These are phyloP conservation scores for Colletotrichum lentis DNA, from an alignment of 2,329 filamentous ascomycete species.

Conservation along the genomic window DNA sequence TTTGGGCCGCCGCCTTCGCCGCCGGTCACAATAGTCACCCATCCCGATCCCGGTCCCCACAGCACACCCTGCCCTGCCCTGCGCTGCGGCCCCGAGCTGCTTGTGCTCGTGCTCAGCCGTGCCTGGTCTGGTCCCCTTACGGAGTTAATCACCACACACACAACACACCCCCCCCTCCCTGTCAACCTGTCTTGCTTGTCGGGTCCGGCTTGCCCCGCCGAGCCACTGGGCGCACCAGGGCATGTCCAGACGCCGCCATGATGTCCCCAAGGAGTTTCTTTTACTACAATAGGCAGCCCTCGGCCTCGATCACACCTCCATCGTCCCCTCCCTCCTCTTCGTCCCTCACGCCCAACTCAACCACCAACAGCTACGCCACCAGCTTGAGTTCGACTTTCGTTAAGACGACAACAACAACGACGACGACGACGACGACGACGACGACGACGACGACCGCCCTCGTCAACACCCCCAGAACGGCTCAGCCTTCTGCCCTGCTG, in stretches of 20 bases:
- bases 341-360: slow-evolving; percentile 20
- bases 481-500: slow-evolving; percentile 34
- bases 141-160: too few relatives aligned
- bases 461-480: slow-evolving; percentile 32
- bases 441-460: neutral
- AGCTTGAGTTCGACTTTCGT: slow-evolving; percentile 8
- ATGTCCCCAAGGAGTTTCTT: slow-evolving; percentile 41
- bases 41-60: neutral
- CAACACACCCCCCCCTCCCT: slow-evolving; percentile 27
- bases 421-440: too few relatives aligned
- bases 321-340: slow-evolving; percentile 16
- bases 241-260: slow-evolving; percentile 38
- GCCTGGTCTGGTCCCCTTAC: slow-evolving; percentile 33
- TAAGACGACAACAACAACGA: slow-evolving; percentile 21
- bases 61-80: slow-evolving; percentile 2
- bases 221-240: slow-evolving; percentile 36
- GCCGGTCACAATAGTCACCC: neutral
- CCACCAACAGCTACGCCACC: slow-evolving; percentile 22
- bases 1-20: slow-evolving; percentile 20
- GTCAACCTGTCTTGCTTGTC: slow-evolving; percentile 37
- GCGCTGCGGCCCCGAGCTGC: slow-evolving; percentile 24
- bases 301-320: slow-evolving; percentile 28
- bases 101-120: slow-evolving; percentile 26
- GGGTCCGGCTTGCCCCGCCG: slow-evolving; percentile 38
- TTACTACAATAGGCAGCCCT: slow-evolving; percentile 40